Base-by-base conservation (phyloP, 1,284 basidiomycete genomes). In the Ganoderma leucocontextum region DNA sequence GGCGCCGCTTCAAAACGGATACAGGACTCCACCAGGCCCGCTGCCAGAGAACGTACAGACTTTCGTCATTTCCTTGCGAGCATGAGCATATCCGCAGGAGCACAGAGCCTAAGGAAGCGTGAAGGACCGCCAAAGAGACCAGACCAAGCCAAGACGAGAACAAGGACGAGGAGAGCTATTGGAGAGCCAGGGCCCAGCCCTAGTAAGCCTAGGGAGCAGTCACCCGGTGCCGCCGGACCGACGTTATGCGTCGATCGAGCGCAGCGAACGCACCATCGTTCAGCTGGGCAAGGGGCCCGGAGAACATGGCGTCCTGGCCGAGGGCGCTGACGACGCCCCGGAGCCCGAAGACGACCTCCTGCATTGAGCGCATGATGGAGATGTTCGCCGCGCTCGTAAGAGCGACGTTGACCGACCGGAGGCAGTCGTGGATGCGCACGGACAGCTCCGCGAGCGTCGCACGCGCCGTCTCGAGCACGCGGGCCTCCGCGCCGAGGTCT, bases 331-430 rank as follows among this genome's bases (percentile, higher is more conserved):
- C 64, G n/a, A 69, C 63, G 17, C 67, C 67, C 10, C 60, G 60
- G 25, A 65, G 57, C 17, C 67, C 63, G 5, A 41, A 22, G 6
- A 69, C 60, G 25, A 69, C 63, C 25, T 64, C 65, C 42, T 60
- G 60, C 67, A 69, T 69, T 6, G 63, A 63, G 44, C 33, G 41
- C 63, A 62, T 62, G 17, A 44, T 29, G 49, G 52, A 19, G 35
- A 69, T 65, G 35, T 60, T 62, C 44, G 61, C 49, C 52, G 67
- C 65, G 63, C 67, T 68, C 63, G 55, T 65, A 38, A 69, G 60
- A 44, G 67, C 63, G 17, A 29, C 60, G 59, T 62, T 42, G 12
- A 69, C 67, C 13, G 63, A 52, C 39, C 58, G 63, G 7, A 69
- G 33, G 63, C 67, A 65, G 29, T 69, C 60, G 60, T 69, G 62